These are phyloP conservation scores for Rhizophagus prolifer DNA, from an alignment of 192 early-diverging fungal species.

Conservation along the genomic window DNA sequence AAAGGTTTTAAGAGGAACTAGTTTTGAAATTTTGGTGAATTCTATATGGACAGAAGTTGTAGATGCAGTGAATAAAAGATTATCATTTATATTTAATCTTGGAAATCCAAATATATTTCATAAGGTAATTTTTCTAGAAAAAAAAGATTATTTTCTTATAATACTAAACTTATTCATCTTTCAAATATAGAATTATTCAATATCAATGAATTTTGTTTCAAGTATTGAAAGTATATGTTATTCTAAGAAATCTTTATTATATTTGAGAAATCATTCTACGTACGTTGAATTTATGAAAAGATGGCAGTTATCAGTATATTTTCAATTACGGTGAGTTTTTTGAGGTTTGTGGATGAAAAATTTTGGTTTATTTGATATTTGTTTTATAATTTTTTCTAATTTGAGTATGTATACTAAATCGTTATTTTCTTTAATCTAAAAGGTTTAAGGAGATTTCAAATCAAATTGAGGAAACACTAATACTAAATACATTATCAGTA, in stretches of 20 bases:
- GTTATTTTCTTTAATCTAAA: not conserved
- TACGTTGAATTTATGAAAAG: constrained; percentile 59
- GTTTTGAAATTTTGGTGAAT: constrained; percentile 63
- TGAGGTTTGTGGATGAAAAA: constrained; percentile 8
- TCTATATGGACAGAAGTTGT: constrained; percentile 57
- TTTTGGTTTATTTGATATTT: too few species aligned
- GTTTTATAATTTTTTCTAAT: too few species aligned
- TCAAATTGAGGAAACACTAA: constrained; percentile 42
- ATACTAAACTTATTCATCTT: not conserved
- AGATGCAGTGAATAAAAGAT: constrained; percentile 47
- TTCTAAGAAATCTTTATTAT: constrained; percentile 44
- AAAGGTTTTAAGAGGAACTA: constrained; percentile 56
- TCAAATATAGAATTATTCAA: constrained; percentile 50
- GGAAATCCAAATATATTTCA: constrained; percentile 73
- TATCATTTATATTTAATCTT: constrained; percentile 55
- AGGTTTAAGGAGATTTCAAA: constrained; percentile 51
- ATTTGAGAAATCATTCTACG: constrained; percentile 47
- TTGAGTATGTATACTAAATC: not conserved
- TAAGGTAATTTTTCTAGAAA: constrained; percentile 39
- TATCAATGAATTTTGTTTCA: constrained; percentile 55
- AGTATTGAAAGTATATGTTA: constrained; percentile 48
- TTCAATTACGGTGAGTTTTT: constrained; percentile 48
- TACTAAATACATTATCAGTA: constrained; percentile 1
- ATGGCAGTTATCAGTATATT: constrained; percentile 64
- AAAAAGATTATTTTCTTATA: not conserved